phyloP scores from a whole-genome alignment of 2,329 filamentous ascomycete genomes.

The Colletotrichum sp. region DNA sequence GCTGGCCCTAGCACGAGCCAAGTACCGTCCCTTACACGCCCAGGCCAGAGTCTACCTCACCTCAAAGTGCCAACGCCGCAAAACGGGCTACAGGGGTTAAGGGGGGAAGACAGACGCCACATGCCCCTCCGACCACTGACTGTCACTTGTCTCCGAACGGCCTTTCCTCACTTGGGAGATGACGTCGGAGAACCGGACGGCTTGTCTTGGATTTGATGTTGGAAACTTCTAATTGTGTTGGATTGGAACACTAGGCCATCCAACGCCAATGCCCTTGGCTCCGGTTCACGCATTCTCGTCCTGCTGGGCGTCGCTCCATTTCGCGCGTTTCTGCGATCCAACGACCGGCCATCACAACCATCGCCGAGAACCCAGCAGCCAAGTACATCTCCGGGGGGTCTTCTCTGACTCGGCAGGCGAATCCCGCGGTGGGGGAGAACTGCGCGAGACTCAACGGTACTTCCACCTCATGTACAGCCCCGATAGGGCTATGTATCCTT shows the following conservation, averaged over 20 bases:
- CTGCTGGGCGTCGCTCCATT: background rate
- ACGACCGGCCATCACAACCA: background rate
- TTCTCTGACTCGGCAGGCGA: background rate
- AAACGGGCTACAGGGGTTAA: conserved; percentile 5
- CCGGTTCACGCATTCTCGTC: background rate
- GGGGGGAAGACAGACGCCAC: conserved; percentile 12
- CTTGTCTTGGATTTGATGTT: conserved; percentile 1
- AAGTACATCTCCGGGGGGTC: background rate
- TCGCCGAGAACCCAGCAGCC: background rate
- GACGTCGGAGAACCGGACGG: conserved; percentile 9
- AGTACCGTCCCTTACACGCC: background rate
- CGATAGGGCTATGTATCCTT: background rate
- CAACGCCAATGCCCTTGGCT: background rate
- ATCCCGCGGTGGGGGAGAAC: background rate
- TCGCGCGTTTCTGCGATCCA: background rate
- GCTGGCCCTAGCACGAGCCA: background rate
- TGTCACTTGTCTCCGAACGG: conserved; percentile 9
- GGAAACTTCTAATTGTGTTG: background rate
- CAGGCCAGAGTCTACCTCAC: background rate
- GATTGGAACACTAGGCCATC: background rate
- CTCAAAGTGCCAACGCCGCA: background rate
- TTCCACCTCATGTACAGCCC: background rate
- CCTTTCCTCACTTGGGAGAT: conserved; percentile 10
- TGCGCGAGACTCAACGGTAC: background rate
- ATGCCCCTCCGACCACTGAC: conserved; percentile 1